Conservation (phyloP, 306 rosid species). For the Quercus bicolor region DNA sequence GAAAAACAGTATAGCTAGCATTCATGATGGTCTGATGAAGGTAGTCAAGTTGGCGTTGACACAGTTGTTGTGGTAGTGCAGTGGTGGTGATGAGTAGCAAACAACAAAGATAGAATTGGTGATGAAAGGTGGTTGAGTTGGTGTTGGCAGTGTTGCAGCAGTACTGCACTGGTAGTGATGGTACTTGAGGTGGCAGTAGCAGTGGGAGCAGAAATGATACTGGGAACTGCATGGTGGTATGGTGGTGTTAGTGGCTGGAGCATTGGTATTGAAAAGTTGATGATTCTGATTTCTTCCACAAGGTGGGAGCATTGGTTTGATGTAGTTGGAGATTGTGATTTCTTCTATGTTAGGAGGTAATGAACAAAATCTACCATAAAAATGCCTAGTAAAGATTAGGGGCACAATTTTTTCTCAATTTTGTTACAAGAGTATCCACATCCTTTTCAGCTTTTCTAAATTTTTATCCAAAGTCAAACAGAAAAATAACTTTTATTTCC, state of each 20-base stretch:
- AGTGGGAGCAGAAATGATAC: not conserved
- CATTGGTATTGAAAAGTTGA: not conserved
- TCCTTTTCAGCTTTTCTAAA: not conserved
- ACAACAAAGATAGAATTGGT: not conserved
- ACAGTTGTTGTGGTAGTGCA: not conserved
- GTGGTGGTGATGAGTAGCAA: not conserved
- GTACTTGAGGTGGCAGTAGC: not conserved
- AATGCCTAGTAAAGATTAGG: not conserved
- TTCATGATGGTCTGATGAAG: not conserved
- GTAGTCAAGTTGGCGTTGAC: not conserved
- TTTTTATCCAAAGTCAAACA: conserved; percentile 6
- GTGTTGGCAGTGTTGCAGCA: not conserved
- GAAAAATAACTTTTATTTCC: not conserved
- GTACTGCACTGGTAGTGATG: not conserved
- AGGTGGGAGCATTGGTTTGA: not conserved
- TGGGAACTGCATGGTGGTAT: not conserved
- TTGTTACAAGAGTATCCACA: not conserved
- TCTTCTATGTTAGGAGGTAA: not conserved
- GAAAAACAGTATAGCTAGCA: not conserved
- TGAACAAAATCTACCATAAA: not conserved
- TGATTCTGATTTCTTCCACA: not conserved
- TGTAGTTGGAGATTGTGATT: not conserved
- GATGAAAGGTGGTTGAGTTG: not conserved
- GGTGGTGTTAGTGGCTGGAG: not conserved
- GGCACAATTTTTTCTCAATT: not conserved